Evolutionary conservation across 768 basidiomycete species (phyloP), one percentile per base, ranked within the genome.

Genomic region (Boletus fagicola): DNA sequence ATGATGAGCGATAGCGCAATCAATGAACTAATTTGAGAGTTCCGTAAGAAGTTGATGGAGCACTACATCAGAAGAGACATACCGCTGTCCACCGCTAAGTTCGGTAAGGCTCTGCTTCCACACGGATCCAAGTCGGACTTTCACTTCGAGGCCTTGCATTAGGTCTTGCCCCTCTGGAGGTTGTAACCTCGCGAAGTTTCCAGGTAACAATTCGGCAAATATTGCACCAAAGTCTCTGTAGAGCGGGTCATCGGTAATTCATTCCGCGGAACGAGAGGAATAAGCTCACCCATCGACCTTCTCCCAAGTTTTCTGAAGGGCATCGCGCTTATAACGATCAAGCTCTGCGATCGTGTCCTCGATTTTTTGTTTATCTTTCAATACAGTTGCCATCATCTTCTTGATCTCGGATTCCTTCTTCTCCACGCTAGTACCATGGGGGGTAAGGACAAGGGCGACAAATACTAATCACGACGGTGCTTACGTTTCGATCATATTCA

Each of bases 21-120:
- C 62, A 99, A 82, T 0, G 97, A 99, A 62, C 95, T 98, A 64
- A 24, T 42, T 49, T 1, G 39, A 31, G 43, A n/a, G 47, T 46
- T 18, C 10, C 2, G 28, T 62, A 18, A 62, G 51, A 48, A 35
- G 51, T 44, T 50, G 35, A 33, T 39, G 2, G 5, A 18, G 5
- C 13, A 42, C 5, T 10, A 39, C 15, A 46, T 39, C 28, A 44
- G 48, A 16, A 15, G 13, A 11, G 35, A 71, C 86, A 57, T 59
- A 94, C 93, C 97, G 78, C 78, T 99, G 97, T 12, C 97, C 97
- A 57, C 97, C 97, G 65, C 93, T 96, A 52, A 99, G 78, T 69
- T 99, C 97, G 0, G 96, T 99, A 70, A 99, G 78, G 69, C 92
- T 94, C 64, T 94, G 92, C 72, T 99, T 99, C 97, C 97, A 99